Conservation (phyloP, 805 yeast genomes). For the Lachancea mirantina region DNA sequence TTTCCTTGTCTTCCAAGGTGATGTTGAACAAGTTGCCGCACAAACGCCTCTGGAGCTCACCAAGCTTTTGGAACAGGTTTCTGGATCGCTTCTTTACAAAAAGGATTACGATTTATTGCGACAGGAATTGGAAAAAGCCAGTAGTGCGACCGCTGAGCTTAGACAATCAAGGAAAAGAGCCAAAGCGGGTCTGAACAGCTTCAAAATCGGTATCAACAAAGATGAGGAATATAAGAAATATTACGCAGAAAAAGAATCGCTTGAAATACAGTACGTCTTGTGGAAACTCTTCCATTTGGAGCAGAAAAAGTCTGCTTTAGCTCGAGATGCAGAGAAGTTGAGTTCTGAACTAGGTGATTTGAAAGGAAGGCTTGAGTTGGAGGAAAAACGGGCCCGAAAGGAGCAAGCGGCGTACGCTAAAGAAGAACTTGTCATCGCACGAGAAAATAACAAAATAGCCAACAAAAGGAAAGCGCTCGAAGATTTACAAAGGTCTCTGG, state of each 20-base stretch:
- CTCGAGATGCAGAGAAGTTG: slow-evolving; percentile 21
- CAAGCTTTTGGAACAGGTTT: slow-evolving; percentile 66
- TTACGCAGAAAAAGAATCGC: slow-evolving; percentile 40
- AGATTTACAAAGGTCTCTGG: slow-evolving; percentile 37
- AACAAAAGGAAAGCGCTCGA: slow-evolving; percentile 38
- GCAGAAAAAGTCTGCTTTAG: slow-evolving; percentile 23
- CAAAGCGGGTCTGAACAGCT: slow-evolving; percentile 68
- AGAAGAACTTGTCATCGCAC: slow-evolving; percentile 37
- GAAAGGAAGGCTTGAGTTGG: slow-evolving; percentile 30
- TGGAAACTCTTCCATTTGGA: slow-evolving; percentile 62
- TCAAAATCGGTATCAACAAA: slow-evolving; percentile 67
- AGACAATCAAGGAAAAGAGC: slow-evolving; percentile 63
- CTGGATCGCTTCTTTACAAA: slow-evolving; percentile 68
- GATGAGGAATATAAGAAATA: slow-evolving; percentile 58
- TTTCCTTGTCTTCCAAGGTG: slow-evolving; percentile 94
- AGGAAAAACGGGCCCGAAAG: slow-evolving; percentile 34
- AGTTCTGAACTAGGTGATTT: slow-evolving; percentile 27
- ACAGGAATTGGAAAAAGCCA: slow-evolving; percentile 59
- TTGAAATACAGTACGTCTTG: slow-evolving; percentile 45
- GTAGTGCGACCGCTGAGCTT: slow-evolving; percentile 53
- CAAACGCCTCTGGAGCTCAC: slow-evolving; percentile 76
- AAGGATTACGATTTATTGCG: slow-evolving; percentile 59
- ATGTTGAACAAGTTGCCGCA: slow-evolving; percentile 87
- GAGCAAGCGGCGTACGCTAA: slow-evolving; percentile 41
- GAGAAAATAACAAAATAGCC: slow-evolving; percentile 34